These are phyloP conservation scores for Entomophthora muscae DNA, from an alignment of 371 early-diverging fungal species.

Conservation along the genomic window DNA sequence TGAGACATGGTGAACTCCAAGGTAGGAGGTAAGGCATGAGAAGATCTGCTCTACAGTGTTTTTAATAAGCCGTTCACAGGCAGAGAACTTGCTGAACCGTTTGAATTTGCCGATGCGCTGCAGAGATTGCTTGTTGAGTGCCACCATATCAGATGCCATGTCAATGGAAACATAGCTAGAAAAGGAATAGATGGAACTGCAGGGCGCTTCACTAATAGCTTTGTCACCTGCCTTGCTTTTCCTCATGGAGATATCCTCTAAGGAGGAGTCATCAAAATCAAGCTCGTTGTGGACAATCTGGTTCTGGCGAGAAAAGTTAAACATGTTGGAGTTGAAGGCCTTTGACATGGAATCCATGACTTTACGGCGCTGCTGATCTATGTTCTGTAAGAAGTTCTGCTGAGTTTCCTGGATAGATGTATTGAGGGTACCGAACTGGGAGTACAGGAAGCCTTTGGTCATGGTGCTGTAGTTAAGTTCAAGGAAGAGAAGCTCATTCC, in stretches of 20 bases:
- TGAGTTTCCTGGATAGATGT: not conserved
- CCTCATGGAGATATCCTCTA: not conserved
- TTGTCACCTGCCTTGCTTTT: not conserved
- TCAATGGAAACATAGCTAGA: not conserved
- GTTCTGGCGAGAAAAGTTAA: not conserved
- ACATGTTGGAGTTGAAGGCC: not conserved
- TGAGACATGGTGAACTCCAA: not conserved
- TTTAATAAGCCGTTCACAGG: not conserved
- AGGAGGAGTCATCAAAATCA: not conserved
- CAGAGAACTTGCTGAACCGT: not conserved
- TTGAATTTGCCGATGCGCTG: not conserved
- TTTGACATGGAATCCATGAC: not conserved
- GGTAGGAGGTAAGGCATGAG: not conserved
- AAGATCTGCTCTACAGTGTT: not conserved
- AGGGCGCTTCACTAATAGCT: not conserved
- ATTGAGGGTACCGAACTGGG: not conserved
- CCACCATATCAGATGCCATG: not conserved
- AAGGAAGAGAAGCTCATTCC: not conserved
- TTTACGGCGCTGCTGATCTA: not conserved
- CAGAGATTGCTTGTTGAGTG: not conserved
- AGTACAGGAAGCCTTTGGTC: not conserved
- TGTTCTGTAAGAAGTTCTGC: not conserved
- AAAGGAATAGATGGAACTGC: not conserved
- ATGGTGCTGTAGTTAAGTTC: conserved; percentile 1
- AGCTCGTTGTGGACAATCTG: not conserved